Percentiles rank a stretch among this genome's conserved stretches.
Conservation (phyloP, 495 filamentous ascomycete species). For the Penicillium canescens region DNA sequence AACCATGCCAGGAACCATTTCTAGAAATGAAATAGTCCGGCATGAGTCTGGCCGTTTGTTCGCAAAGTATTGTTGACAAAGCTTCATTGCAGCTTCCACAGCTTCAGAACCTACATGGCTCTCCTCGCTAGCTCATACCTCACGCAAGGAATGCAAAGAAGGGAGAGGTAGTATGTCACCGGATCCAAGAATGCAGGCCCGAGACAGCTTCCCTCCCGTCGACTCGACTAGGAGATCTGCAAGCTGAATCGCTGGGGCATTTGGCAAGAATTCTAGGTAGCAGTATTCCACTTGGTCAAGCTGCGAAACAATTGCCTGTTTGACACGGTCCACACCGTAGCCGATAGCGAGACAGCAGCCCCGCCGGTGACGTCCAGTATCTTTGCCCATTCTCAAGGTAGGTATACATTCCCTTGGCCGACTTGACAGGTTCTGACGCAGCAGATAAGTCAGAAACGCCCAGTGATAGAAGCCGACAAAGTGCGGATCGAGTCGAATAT, state of each 20-base stretch:
- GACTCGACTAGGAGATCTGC: conserved; percentile 19
- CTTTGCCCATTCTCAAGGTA: conserved; percentile 44
- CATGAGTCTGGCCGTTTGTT: conserved; percentile 23
- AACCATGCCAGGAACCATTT: conserved; percentile 62
- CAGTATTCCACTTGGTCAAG: conserved; percentile 37
- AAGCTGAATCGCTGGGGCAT: conserved; percentile 29
- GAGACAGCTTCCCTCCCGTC: conserved; percentile 26
- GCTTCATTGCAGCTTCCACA: conserved; percentile 57
- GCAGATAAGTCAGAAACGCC: conserved; percentile 75
- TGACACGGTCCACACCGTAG: conserved; percentile 29
- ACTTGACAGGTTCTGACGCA: conserved; percentile 55
- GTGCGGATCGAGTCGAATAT: conserved; percentile 73
- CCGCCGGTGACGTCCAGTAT: conserved; percentile 50
- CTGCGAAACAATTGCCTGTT: conserved; percentile 36
- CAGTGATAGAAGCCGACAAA: conserved; percentile 77
- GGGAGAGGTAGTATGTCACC: conserved; percentile 21
- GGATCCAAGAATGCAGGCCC: conserved; percentile 29
- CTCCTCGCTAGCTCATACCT: background rate
- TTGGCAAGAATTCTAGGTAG: conserved; percentile 40
- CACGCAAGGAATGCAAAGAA: background rate
- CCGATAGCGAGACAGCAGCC: conserved; percentile 33
- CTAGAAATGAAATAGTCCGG: conserved; percentile 54
- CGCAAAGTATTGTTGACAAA: conserved; percentile 40
- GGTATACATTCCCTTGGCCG: conserved; percentile 13
- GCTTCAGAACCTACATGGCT: conserved; percentile 43